Conservation (phyloP, 2,329 filamentous ascomycete species). For the Ophiostoma montium region DNA sequence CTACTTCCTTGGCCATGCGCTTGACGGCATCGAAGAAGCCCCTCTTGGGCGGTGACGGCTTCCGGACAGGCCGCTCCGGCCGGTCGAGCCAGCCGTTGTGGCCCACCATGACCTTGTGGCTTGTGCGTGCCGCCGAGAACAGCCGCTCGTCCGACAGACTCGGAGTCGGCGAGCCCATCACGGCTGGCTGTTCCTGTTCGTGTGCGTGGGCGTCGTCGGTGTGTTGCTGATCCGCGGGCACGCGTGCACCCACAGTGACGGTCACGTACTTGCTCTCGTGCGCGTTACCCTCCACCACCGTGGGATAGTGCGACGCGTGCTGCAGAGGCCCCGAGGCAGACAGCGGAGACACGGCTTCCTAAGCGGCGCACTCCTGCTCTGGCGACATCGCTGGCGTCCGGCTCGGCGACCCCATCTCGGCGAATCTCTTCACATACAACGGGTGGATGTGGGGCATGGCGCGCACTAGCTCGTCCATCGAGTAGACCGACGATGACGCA, state of each 20-base stretch:
- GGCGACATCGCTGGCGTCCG: not conserved
- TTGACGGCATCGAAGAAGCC: conserved; percentile 31
- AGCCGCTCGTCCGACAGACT: conserved; percentile 28
- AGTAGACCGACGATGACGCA: conserved; percentile 21
- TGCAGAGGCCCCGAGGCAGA: not conserved
- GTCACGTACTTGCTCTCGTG: not conserved
- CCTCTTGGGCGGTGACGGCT: conserved; percentile 19
- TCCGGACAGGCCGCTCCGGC: conserved; percentile 19
- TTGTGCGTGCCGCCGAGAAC: conserved; percentile 21
- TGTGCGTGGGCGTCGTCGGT: not conserved
- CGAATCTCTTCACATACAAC: conserved; percentile 15
- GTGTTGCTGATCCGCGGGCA: not conserved
- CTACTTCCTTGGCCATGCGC: conserved; percentile 39
- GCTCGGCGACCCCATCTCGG: conserved; percentile 3
- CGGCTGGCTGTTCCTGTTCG: conserved; percentile 5
- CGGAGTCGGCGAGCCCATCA: conserved; percentile 28
- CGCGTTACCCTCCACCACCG: not conserved
- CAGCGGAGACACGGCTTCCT: conserved; percentile 10
- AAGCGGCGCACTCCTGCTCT: conserved; percentile 11
- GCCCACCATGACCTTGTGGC: conserved; percentile 39
- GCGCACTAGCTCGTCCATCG: conserved; percentile 16
- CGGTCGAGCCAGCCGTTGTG: conserved; percentile 43
- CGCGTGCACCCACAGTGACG: not conserved
- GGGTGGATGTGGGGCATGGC: conserved; percentile 16
- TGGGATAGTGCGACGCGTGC: not conserved